These are phyloP conservation scores for Adansonia digitata DNA, from an alignment of 345 rosid species.

Conservation along the genomic window DNA sequence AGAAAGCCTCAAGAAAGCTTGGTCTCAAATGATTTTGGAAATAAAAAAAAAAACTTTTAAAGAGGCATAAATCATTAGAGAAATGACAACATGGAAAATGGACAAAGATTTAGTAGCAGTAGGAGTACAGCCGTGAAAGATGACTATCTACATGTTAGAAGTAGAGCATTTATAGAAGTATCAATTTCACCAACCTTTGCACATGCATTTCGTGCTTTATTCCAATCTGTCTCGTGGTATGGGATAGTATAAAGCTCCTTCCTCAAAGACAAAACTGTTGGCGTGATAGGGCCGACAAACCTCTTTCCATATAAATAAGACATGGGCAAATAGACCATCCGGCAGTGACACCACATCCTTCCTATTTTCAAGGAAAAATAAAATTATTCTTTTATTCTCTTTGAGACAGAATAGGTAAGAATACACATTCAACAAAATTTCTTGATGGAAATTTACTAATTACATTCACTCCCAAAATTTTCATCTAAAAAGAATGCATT, in stretches of 20 bases:
- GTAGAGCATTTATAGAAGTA: not conserved
- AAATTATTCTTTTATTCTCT: not conserved
- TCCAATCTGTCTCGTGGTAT: conserved; percentile 89
- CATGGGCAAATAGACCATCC: conserved; percentile 99
- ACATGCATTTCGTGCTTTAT: conserved; percentile 72
- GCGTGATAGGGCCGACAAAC: conserved; percentile 91
- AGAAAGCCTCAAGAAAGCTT: not conserved
- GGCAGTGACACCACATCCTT: conserved; percentile 99
- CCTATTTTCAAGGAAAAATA: conserved; percentile 41
- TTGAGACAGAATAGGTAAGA: not conserved
- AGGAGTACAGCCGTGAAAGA: not conserved
- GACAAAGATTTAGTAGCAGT: not conserved
- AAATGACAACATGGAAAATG: not conserved
- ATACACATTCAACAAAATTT: not conserved
- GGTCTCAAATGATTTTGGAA: not conserved
- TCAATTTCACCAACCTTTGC: conserved; percentile 67
- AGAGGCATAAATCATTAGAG: not conserved
- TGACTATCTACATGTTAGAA: not conserved
- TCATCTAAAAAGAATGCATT: not conserved
- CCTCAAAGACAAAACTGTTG: conserved; percentile 78
- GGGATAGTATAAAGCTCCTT: conserved; percentile 77
- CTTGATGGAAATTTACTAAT: not conserved
- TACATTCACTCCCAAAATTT: not conserved
- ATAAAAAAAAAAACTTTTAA: not conserved
- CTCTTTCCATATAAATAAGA: conserved; percentile 91